A percentile compares a stretch with the other conserved stretches of the same genome.
Evolutionary conservation across 108 stramenopile species (phyloP).

Genomic region (Fragilaria crotonensis): DNA sequence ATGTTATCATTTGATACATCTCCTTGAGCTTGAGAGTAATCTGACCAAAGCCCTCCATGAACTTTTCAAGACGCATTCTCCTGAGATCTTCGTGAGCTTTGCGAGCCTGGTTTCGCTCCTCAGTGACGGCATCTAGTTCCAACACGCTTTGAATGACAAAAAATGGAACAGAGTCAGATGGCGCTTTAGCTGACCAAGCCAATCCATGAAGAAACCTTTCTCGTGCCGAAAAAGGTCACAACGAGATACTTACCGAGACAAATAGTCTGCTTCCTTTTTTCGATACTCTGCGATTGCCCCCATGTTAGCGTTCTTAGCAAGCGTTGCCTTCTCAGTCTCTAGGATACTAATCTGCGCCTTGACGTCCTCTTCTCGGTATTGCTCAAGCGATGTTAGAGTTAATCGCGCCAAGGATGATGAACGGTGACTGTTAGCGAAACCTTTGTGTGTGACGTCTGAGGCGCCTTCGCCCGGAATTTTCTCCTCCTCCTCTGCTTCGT

Average conservation of each 20-base stretch:
- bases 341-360: conserved; percentile 62
- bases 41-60: conserved; percentile 95
- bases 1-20: conserved; percentile 99
- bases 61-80: conserved; percentile 92
- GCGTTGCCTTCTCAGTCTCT: conserved; percentile 64
- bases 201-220: too few species aligned
- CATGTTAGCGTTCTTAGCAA: conserved; percentile 92
- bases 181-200: background rate
- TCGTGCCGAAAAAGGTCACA: background rate
- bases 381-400: conserved; percentile 44
- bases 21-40: conserved; percentile 98
- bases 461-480: background rate
- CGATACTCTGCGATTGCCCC: conserved; percentile 89
- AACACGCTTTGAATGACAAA: conserved; percentile 38
- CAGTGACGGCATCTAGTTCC: conserved; percentile 90
- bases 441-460: background rate
- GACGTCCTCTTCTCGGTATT: conserved; percentile 53
- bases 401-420: conserved; percentile 37
- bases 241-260: conserved; percentile 45
- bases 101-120: conserved; percentile 74
- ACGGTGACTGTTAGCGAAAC: too few species aligned
- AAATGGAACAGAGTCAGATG: too few species aligned
- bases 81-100: conserved; percentile 87
- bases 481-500: conserved; percentile 38
- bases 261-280: conserved; percentile 87